Base-by-base conservation (phyloP, 1,139 yeast genomes). In the Suzukiozyma palmioleophila region DNA sequence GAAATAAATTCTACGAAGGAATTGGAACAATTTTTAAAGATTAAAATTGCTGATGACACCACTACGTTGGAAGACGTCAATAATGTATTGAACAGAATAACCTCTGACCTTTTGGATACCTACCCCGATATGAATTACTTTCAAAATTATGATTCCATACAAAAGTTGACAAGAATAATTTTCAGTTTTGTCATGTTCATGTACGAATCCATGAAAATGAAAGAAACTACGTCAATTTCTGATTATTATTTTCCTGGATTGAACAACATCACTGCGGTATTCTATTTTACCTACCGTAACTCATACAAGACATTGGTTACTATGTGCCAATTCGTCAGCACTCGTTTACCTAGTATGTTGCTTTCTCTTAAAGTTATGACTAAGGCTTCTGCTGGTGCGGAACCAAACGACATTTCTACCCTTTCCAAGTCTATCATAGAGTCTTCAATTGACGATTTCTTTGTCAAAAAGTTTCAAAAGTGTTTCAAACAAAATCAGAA, bases 61-160 rank as follows among this genome's bases (percentile, higher is more conserved):
- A 26, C 18, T 7, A n/a, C 13, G 13, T 33, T 40, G 16, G 13
- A 33, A n/a, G 25, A 36, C 8, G 30, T 37, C n/a, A 44, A 34
- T 16, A 12, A 38, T 30, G 36, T 46, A 9, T 43, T 41, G 35
- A 44, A 52, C 25, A 42, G 37, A 32, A 43, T 43, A 29, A 42
- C 33, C 12, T 33, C 37, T 16, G 75, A 69, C 39, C 53, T 67
- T 11, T 40, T 49, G 15, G 44, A 46, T 8, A 57, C 68, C 1
- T 74, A 69, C 50, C 77, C 79, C 2, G 77, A 73, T 33, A 52
- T 72, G 13, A 62, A 64, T 21, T 57, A 62, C 28, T 77, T 77
- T 48, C 75, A 66, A 39, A 52, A 53, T 15, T 42, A 45, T 10
- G 51, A 53, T 10, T 66, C 36, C 45, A 69, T 40, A 46, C 57